Percentiles rank a stretch among this genome's conserved stretches.
phyloP scores from a whole-genome alignment of 2,329 filamentous ascomycete species.

The Paecilomyces formosus region DNA sequence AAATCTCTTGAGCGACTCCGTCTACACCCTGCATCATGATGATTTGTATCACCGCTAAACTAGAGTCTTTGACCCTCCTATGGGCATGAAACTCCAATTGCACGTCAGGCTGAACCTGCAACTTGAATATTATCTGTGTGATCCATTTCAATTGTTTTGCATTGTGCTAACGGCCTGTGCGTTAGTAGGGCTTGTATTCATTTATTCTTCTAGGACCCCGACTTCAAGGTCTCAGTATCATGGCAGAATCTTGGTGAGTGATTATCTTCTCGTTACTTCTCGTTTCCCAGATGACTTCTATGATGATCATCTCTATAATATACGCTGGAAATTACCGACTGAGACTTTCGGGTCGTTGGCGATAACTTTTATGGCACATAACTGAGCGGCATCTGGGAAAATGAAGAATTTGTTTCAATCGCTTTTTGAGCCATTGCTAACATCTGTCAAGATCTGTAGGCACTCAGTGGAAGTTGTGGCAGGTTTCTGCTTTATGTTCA shows the following conservation, averaged over 20 bases:
- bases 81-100: constrained; percentile 77
- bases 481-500: background rate
- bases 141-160: background rate
- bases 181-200: constrained; percentile 1
- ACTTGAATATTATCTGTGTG: background rate
- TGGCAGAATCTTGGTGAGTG: constrained; percentile 18
- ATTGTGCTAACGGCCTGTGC: background rate
- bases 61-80: constrained; percentile 91
- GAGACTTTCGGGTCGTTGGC: constrained; percentile 64
- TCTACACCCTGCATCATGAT: constrained; percentile 52
- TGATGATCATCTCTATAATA: constrained; percentile 57
- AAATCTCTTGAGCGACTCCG: constrained; percentile 7
- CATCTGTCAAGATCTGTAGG: background rate
- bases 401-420: background rate
- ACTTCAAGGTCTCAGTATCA: background rate
- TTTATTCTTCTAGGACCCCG: background rate
- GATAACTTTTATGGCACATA: constrained; percentile 74
- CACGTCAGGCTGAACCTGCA: constrained; percentile 81
- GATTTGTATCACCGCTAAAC: constrained; percentile 78
- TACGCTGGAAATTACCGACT: constrained; percentile 97
- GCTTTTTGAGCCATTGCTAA: background rate
- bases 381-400: constrained; percentile 52
- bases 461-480: background rate
- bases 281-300: constrained; percentile 25
- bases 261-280: constrained; percentile 24